Conservation (phyloP, 2,329 filamentous ascomycete genomes). For the Penicillium brasilianum region DNA sequence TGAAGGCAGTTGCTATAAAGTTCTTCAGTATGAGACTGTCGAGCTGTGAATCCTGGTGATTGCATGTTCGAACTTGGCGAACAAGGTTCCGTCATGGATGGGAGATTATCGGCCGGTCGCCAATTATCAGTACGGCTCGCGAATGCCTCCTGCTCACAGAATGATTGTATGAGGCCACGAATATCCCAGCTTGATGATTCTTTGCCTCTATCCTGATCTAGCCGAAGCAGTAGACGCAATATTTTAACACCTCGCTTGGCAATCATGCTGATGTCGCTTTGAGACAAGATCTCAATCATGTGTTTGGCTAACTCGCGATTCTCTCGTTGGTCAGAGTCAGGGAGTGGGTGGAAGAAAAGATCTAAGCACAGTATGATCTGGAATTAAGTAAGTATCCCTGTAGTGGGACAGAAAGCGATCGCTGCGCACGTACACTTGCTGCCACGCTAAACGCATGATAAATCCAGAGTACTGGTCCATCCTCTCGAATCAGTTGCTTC, state of each 20-base stretch:
- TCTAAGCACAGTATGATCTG: neutral
- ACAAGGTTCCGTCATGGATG: neutral
- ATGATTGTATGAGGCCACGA: neutral
- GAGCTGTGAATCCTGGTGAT: neutral
- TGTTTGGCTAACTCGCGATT: neutral
- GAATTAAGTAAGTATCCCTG: neutral
- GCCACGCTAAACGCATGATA: neutral
- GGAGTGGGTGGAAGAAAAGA: neutral
- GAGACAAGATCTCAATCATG: neutral
- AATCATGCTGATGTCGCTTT: neutral
- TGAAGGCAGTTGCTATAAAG: neutral
- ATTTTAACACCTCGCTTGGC: neutral
- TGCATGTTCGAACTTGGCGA: neutral
- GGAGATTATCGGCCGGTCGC: neutral
- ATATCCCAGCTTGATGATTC: neutral
- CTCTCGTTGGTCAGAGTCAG: neutral
- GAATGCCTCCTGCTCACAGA: neutral
- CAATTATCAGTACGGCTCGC: neutral
- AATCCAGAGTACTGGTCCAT: neutral
- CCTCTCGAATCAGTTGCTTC: neutral
- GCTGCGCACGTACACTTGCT: neutral
- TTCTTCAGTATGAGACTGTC: neutral
- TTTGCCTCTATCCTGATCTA: neutral
- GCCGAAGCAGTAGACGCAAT: neutral
- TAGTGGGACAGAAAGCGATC: neutral